phyloP scores from a whole-genome alignment of 352 stramenopile genomes.

The Phytophthora colocasiae region DNA sequence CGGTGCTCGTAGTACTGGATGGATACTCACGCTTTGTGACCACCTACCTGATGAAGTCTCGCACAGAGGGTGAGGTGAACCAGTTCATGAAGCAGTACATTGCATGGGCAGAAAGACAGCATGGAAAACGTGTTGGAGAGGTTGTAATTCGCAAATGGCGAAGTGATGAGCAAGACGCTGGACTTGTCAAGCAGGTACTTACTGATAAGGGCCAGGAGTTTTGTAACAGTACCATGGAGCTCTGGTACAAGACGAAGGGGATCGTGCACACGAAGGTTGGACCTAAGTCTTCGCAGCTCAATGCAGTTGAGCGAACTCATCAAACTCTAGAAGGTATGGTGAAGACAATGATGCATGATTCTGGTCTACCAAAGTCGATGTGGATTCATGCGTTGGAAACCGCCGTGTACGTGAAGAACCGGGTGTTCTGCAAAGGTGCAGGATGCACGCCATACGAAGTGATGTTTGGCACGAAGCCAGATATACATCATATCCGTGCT shows the following conservation, averaged over 20 bases:
- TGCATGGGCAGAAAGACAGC: conserved; percentile 13
- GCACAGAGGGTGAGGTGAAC: conserved; percentile 8
- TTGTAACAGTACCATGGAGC: conserved; percentile 9
- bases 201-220: conserved; percentile 6
- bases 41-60: conserved; percentile 2
- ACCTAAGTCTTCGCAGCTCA: conserved; percentile 9
- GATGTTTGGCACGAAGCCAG: too few relatives aligned
- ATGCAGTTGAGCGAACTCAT: conserved; percentile 2
- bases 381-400: conserved; percentile 1
- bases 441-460: too few relatives aligned
- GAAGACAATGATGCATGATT: conserved; percentile 17
- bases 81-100: conserved; percentile 8
- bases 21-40: conserved; percentile 5
- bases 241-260: conserved; percentile 7
- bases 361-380: conserved; percentile 5
- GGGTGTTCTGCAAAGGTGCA: too few relatives aligned
- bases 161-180: neutral
- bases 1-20: neutral
- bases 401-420: too few relatives aligned
- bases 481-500: too few relatives aligned
- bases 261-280: conserved; percentile 14
- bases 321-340: conserved; percentile 2
- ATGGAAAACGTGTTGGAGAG: neutral
- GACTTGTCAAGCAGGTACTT: neutral
- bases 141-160: neutral